Evolutionary conservation across 78 protist species (phyloP), one percentile per base, ranked within the genome.

Genomic region (Dictyostelium brefeldianum): DNA sequence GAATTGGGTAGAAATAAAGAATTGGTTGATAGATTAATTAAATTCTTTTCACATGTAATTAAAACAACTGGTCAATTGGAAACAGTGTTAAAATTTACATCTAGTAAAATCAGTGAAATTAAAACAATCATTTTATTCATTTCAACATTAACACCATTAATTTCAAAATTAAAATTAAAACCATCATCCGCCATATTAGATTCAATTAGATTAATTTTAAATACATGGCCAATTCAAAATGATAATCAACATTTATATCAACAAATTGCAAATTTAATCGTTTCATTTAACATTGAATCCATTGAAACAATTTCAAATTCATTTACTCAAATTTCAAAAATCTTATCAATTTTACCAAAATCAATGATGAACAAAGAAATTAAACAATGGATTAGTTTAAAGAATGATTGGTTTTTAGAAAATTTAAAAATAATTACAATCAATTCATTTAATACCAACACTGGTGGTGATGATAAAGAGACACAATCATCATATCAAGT

Each of bases 181-280:
- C 48, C 75, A 25, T 27, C 75, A 12, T 27, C 48, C 3, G 15
- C 8, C 4, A 12, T 67, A 7, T 48, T 81, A 10, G 89, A 81
- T 31, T 22, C 25, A 43, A 31, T 81, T 17, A 46, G 89, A 81
- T 48, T 18, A 29, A 31, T 81, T 12, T 22, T 81, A 22, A 74
- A 17, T 20, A 18, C 59, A 48, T 62, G 51, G 25, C 89, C 89
- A 64, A 67, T 81, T 29, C 62, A 43, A 47, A 81, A 81, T 36
- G 57, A 73, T 62, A 81, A 81, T 20, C 67, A 22, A n/a, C 36
- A 81, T n/a, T 17, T 81, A 10, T 81, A 81, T 31, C 57, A 69
- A 74, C 43, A 56, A 18, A 46, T 81, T 17, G 18, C 31, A 1
- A 22, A 46, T 10, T 31, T 81, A 20, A 54, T 74, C 20, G 18